Percentiles rank a stretch among this genome's conserved stretches.
phyloP scores from a whole-genome alignment of 257 asterid species.

The Nicotiana tomentosiformis region DNA sequence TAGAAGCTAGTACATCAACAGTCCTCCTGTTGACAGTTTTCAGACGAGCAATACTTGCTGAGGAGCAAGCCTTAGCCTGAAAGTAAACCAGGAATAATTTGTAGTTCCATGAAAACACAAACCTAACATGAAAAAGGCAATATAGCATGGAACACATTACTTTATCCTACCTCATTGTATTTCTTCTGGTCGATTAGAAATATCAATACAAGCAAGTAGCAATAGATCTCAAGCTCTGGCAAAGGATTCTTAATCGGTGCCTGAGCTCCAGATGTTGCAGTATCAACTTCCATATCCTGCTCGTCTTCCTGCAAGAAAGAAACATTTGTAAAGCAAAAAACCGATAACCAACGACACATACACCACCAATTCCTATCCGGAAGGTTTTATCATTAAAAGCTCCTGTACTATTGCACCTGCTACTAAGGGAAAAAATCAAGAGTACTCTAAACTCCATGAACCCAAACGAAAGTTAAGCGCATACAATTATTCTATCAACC shows the following conservation, averaged over 20 bases:
- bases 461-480: not conserved
- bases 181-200: conserved; percentile 74
- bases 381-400: not conserved
- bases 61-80: conserved; percentile 89
- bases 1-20: conserved; percentile 78
- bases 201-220: conserved; percentile 68
- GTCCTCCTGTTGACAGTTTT: conserved; percentile 75
- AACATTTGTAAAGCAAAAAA: not conserved
- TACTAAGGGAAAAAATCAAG: not conserved
- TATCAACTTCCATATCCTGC: conserved; percentile 80
- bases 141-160: not conserved
- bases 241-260: conserved; percentile 49
- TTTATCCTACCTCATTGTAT: conserved; percentile 49
- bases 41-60: conserved; percentile 78
- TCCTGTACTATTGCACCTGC: not conserved
- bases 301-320: conserved; percentile 49
- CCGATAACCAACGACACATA: not conserved
- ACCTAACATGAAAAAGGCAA: conserved; percentile 6
- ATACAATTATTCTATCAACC: not conserved
- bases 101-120: not conserved
- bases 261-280: conserved; percentile 53
- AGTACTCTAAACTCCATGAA: not conserved
- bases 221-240: conserved; percentile 81
- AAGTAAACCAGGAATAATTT: conserved; percentile 9
- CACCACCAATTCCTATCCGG: not conserved